Percentiles rank a stretch among this genome's conserved stretches.
phyloP scores from a whole-genome alignment of 2,329 filamentous ascomycete genomes.

The Tolypocladium tundrense region DNA sequence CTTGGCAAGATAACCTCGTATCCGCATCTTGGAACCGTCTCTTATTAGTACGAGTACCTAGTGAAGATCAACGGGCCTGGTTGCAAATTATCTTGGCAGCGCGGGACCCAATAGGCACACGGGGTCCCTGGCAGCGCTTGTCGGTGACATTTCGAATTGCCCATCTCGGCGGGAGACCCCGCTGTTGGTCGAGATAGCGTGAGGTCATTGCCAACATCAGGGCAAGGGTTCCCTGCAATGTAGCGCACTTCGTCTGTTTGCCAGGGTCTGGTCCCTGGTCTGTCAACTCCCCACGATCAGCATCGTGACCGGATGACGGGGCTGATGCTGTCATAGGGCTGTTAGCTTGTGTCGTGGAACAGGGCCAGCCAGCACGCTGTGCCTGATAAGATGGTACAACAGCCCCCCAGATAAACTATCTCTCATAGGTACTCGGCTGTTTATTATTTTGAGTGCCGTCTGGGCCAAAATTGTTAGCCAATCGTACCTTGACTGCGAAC shows the following conservation, averaged over 20 bases:
- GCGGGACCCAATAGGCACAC: no score
- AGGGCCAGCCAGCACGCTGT: not conserved
- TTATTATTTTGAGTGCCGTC: no score
- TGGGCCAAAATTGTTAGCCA: not conserved
- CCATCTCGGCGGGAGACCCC: not conserved
- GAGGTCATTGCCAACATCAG: not conserved
- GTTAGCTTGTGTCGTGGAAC: not conserved
- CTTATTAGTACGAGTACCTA: no score
- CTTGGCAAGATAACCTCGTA: no score
- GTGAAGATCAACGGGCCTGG: no score
- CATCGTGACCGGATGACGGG: not conserved
- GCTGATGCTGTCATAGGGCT: not conserved
- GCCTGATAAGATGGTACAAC: not conserved
- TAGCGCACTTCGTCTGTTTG: not conserved
- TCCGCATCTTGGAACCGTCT: no score
- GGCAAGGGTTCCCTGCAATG: not conserved
- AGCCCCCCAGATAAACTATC: not conserved
- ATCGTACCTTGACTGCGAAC: not conserved
- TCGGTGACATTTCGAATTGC: no score
- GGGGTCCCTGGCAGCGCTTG: no score
- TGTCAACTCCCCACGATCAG: not conserved
- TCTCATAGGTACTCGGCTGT: not conserved
- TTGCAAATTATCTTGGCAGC: no score
- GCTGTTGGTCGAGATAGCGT: not conserved
- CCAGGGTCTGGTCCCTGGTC: not conserved